phyloP scores from a whole-genome alignment of 78 protist species.

The Dictyostelium brefeldianum region DNA sequence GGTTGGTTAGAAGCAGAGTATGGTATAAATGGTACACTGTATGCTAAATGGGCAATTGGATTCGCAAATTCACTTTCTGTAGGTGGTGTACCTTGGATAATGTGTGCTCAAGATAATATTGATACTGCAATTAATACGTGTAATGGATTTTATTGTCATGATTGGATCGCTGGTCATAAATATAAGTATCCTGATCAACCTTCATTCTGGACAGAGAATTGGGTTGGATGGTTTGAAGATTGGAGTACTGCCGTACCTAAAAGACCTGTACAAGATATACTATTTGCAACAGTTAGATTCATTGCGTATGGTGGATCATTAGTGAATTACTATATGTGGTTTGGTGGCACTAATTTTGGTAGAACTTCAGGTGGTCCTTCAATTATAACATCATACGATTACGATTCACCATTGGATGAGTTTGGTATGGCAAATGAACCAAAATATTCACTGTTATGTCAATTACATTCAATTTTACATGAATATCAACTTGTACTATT shows the following conservation, averaged over 20 bases:
- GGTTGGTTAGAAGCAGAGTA: constrained; percentile 59
- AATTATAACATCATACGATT: constrained; percentile 68
- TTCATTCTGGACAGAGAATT: constrained; percentile 39
- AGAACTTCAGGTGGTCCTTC: constrained; percentile 9
- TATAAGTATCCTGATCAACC: constrained; percentile 21
- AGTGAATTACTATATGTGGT: constrained; percentile 76
- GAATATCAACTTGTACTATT: neutral
- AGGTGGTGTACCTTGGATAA: constrained; percentile 71
- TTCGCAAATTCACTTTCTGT: constrained; percentile 2
- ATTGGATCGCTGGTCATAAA: constrained; percentile 11
- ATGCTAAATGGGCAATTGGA: constrained; percentile 25
- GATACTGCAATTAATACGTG: neutral
- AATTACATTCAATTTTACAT: constrained; percentile 17
- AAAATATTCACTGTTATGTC: neutral
- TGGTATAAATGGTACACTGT: constrained; percentile 6
- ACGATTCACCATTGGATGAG: constrained; percentile 70
- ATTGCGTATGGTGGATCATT: constrained; percentile 42
- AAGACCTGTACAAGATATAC: constrained; percentile 35
- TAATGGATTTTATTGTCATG: constrained; percentile 60
- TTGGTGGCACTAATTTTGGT: constrained; percentile 85
- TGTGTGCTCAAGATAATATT: constrained; percentile 53
- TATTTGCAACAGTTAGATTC: neutral
- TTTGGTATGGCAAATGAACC: constrained; percentile 49
- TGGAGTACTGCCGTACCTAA: constrained; percentile 6
- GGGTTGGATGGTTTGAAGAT: constrained; percentile 44